Evolutionary conservation across 805 yeast genomes (phyloP), one percentile per base, ranked within the genome.

Genomic region (Candida qinlingensis): DNA sequence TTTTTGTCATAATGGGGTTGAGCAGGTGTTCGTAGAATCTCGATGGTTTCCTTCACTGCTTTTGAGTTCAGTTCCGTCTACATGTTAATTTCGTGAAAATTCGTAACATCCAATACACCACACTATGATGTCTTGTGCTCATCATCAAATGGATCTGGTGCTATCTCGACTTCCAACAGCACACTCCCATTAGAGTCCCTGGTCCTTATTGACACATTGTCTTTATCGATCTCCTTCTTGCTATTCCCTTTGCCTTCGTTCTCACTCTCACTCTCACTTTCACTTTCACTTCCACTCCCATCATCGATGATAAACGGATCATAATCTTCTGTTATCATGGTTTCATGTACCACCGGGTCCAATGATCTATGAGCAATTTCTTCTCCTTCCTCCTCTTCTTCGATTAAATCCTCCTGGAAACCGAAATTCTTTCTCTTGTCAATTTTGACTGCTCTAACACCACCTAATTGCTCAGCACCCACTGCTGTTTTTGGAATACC

Each of bases 221-320:
- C 49, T 19, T 47, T 51, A 19, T 49, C 51, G 19, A 46, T 47
- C 3, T 44, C 47, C 4, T 44, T 31, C 34, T 31, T 31, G 11
- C 11, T 31, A 8, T 31, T 31, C 31, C 5, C 41, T 9, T 39
- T 26, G 9, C 30, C 25, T 13, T 36, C 38, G n/a, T 36, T 31
- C 2, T 31, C 34, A 31, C 34, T 31, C 34, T 31, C 34, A 31
- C 11, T 11, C 38, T 7, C 38, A 36, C 7, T 7, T 7, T 13
- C 25, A n/a, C 9, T 44, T 7, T 44, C 45, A 9, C 47, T 56
- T 7, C 46, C 54, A 10, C 47, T 54, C 4, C 51, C 48, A 25
- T 58, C 63, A 8, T 58, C 65, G 4, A 56, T 54, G 25, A 58
- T 60, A 39, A 60, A 58, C 3, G 65, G 68, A 34, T 60, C 62